These are phyloP conservation scores for Sclerotinia spermophila DNA, from an alignment of 2,329 filamentous ascomycete genomes.

Conservation along the genomic window DNA sequence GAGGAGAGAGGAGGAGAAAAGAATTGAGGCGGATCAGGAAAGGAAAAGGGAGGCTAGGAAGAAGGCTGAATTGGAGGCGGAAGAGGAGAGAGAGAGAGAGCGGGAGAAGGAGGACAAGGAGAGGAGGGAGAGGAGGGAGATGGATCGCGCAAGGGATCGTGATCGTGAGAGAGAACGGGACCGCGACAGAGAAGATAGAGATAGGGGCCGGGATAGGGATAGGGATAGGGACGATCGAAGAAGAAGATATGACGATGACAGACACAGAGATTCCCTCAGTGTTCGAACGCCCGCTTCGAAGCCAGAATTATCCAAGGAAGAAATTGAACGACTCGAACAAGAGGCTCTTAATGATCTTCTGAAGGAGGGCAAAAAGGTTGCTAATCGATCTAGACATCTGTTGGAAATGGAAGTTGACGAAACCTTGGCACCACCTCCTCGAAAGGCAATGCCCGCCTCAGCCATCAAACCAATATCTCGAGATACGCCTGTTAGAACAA, in stretches of 20 bases:
- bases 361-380: slow-evolving; percentile 35
- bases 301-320: slow-evolving; percentile 35
- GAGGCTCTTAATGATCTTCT: slow-evolving; percentile 37
- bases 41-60: slow-evolving; percentile 38
- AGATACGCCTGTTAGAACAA: slow-evolving; percentile 30
- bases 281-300: slow-evolving; percentile 23
- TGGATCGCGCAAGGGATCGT: slow-evolving; percentile 31
- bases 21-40: slow-evolving; percentile 45
- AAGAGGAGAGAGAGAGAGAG: slow-evolving; percentile 28
- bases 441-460: slow-evolving; percentile 36
- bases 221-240: slow-evolving; percentile 32
- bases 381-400: slow-evolving; percentile 35
- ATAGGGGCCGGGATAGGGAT: slow-evolving; percentile 30
- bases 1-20: slow-evolving; percentile 50
- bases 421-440: slow-evolving; percentile 36
- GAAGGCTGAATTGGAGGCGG: slow-evolving; percentile 31
- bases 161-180: slow-evolving; percentile 38
- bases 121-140: slow-evolving; percentile 24
- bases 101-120: slow-evolving; percentile 39
- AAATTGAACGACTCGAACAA: slow-evolving; percentile 36
- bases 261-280: slow-evolving; percentile 24
- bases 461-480: slow-evolving; percentile 37
- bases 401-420: slow-evolving; percentile 37
- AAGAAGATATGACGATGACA: slow-evolving; percentile 29
- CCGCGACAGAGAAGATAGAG: slow-evolving; percentile 23